Conservation (phyloP, 495 filamentous ascomycete species). For the Podospora pseudopauciseta region DNA sequence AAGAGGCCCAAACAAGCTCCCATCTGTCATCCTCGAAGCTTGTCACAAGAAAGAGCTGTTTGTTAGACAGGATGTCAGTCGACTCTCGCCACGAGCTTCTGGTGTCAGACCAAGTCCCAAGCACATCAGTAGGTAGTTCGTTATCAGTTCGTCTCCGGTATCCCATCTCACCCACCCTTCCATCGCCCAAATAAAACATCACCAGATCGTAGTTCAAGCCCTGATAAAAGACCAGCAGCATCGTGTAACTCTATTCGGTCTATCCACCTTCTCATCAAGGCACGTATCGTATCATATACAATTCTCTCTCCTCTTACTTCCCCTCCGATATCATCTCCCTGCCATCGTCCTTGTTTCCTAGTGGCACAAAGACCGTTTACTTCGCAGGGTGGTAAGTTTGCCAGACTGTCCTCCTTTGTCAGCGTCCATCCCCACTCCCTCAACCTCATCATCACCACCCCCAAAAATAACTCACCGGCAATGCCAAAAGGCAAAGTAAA, state of each 20-base stretch:
- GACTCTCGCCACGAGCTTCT: no score
- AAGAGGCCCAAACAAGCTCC: background rate
- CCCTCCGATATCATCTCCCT: background rate
- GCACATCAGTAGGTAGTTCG: no score
- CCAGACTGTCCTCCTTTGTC: conserved; percentile 58
- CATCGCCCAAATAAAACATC: background rate
- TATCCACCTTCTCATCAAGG: conserved; percentile 19
- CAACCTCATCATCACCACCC: background rate
- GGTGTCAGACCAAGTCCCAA: no score
- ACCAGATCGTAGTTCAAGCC: background rate
- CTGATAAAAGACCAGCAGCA: conserved; percentile 10
- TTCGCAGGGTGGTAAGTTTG: conserved; percentile 69
- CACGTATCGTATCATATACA: conserved; percentile 31
- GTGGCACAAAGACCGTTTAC: conserved; percentile 10
- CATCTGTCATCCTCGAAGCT: no score
- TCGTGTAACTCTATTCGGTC: conserved; percentile 20
- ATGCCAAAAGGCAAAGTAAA: conserved; percentile 80
- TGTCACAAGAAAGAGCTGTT: no score
- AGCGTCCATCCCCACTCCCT: conserved; percentile 1
- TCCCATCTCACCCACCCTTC: background rate
- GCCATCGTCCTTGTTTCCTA: background rate
- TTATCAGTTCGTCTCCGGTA: background rate
- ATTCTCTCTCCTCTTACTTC: conserved; percentile 11
- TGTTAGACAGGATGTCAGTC: no score
- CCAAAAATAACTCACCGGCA: conserved; percentile 59